These are phyloP conservation scores for Starmerella asiatica DNA, from an alignment of 805 yeast species.

Conservation along the genomic window DNA sequence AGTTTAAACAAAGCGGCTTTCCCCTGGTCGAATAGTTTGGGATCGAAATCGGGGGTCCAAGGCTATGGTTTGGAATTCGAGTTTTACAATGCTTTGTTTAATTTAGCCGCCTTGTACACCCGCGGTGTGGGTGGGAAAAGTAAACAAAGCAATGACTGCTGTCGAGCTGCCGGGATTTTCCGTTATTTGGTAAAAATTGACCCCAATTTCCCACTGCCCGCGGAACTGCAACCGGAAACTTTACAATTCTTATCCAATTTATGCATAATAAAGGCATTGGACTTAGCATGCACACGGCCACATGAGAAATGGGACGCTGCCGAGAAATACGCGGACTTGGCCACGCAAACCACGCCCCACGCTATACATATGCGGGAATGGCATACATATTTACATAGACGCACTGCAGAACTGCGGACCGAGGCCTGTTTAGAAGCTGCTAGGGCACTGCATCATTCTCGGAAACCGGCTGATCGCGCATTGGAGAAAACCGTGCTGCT, in stretches of 20 bases:
- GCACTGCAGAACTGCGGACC: neutral
- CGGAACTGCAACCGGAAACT: conserved; percentile 1
- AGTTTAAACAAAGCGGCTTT: neutral
- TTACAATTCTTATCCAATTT: neutral
- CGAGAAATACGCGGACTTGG: neutral
- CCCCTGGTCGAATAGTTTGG: conserved; percentile 60
- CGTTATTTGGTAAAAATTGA: neutral
- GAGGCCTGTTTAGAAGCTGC: neutral
- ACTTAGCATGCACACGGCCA: neutral
- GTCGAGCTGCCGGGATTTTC: conserved; percentile 3
- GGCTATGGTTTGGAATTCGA: conserved; percentile 45
- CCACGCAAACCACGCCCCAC: neutral
- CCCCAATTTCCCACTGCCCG: neutral
- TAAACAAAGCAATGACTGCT: conserved; percentile 28
- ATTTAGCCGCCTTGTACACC: conserved; percentile 53
- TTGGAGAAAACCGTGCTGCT: neutral
- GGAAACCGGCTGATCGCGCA: neutral
- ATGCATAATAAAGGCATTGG: neutral
- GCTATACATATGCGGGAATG: neutral
- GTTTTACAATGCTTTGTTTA: conserved; percentile 47
- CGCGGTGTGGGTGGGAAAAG: conserved; percentile 33
- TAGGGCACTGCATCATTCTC: neutral
- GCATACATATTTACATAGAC: neutral
- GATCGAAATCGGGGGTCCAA: conserved; percentile 37
- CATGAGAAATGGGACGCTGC: neutral